Evolutionary conservation across 1,284 basidiomycete genomes (phyloP), one percentile per base, ranked within the genome.

Genomic region (Xerocomus nothofagi): DNA sequence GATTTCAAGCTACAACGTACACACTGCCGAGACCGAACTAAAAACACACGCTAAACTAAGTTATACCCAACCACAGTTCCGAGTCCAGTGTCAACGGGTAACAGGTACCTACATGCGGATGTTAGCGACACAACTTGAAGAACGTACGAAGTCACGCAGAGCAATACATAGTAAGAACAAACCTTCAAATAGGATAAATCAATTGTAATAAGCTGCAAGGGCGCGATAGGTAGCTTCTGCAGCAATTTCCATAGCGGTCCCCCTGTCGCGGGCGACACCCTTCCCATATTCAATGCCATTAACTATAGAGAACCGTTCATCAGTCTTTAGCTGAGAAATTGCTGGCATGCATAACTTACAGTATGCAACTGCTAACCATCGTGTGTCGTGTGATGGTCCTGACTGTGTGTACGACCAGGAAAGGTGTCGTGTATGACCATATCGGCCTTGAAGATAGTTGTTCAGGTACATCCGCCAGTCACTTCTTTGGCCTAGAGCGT

Each of bases 181-280:
- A 51, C 49, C 57, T 45, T 51, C 39, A 37, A 11, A 24, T 31
- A 37, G 39, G 31, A 31, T 44, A 36, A 39, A 21, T 63, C 36
- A 63, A 37, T 46, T 62, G 14, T 44, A 24, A 30, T 62, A 46
- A 20, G 61, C 37, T 15, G 59, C 48, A 39, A 63, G 23, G 12
- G 62, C 62, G 18, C 54, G 57, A 44, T 58, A 66, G 11, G 62
- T 60, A 18, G 45, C 43, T 50, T 68, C 63, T 15, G 63, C 66
- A 36, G 63, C 63, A 7, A 48, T 31, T 45, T 69, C 67, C 67
- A 68, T 69, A n/a, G 63, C 63, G 20, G 49, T 53, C 26, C 65
- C 63, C 24, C 64, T 65, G 37, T 68, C 62, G 18, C 66, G 53
- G 30, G 62, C 63, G 7, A 53, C 31, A 1, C 63, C 63, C n/a